Base-by-base conservation (phyloP, 805 yeast species). In the Zygoascus bituminiphila region DNA sequence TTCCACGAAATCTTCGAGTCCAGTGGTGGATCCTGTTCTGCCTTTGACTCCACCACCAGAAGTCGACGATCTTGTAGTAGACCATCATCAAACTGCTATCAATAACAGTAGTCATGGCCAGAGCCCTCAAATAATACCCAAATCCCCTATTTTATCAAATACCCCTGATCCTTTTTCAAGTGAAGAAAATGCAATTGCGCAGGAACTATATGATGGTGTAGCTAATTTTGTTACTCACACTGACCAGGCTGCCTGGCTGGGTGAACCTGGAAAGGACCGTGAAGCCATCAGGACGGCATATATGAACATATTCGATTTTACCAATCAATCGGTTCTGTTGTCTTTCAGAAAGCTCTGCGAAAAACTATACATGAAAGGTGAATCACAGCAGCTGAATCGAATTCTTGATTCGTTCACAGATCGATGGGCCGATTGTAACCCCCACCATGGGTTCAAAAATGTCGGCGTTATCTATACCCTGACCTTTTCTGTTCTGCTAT, bases 361-460 rank as follows among this genome's bases (percentile, higher is more conserved):
- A 25, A 77, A 72, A 54, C 59, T 87, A 17, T 84, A 82, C 63
- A 72, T 88, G 55, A 79, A 79, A 58, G 95, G 91, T 5, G 95
- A 88, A 63, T 79, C 93, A 1, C 89, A 84, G 56, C 84, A 82
- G 59, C 79, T 87, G 51, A 94, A 87, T 63, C 73, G 84, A 40
- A 74, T 87, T 15, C 65, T 88, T 47, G 81, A 83, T 40, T 71
- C 81, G 2, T 81, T 85, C 60, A 75, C 93, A 14, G 72, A 72
- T 48, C 74, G 81, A 49, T 87, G 88, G 81, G 65, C 71, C 24
- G 63, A 62, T 24, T 76, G 64, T 64, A 67, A 78, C 68, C 65
- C 71, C 23, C 66, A 57, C 47, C 75, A 71, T 62, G 70, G 70
- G 40, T 79, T 69, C 63, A 74, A 69, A 60, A 76, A 74, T 57